Conservation (phyloP, 73 alveolate species). For the Tetrahymena elliotti region DNA sequence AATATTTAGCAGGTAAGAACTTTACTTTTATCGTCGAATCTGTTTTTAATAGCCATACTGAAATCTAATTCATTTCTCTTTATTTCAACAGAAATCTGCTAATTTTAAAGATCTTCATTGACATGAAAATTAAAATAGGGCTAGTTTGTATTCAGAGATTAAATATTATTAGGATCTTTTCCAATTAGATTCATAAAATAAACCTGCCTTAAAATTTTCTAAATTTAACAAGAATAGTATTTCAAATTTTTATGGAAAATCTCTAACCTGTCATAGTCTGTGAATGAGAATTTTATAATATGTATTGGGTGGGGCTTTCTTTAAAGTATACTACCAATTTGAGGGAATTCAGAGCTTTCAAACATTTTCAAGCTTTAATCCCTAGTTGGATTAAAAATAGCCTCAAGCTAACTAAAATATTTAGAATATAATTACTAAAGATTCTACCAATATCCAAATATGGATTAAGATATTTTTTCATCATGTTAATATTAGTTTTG, state of each 20-base stretch:
- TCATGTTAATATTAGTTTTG: background rate
- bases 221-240: background rate
- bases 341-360: background rate
- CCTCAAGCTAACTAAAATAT: background rate
- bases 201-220: background rate
- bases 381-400: background rate
- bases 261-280: background rate
- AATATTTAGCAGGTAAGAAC: too few species aligned
- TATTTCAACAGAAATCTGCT: background rate
- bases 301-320: background rate
- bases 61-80: background rate
- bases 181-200: background rate
- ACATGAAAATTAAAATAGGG: background rate
- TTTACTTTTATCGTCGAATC: too few species aligned
- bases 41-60: too few species aligned
- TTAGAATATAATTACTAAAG: background rate
- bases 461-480: background rate
- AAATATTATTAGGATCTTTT: background rate
- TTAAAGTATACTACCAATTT: background rate
- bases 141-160: background rate
- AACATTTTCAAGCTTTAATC: background rate
- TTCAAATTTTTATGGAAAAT: background rate
- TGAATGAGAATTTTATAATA: background rate
- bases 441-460: background rate
- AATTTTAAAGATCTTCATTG: background rate